phyloP scores from a whole-genome alignment of 192 early-diverging fungal species.

The Gaertneriomyces sp. region DNA sequence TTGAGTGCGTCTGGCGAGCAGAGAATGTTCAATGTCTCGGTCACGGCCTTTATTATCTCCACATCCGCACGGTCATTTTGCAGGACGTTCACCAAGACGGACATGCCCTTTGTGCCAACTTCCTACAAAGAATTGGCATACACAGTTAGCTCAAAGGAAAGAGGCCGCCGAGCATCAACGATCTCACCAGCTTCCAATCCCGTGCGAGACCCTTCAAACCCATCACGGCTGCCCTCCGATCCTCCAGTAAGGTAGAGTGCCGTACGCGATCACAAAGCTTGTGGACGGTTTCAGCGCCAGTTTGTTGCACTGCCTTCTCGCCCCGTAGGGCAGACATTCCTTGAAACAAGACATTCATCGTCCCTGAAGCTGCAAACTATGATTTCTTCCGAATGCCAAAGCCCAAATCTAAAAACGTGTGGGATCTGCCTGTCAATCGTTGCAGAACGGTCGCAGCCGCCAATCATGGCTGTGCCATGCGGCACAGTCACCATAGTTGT shows the following conservation, averaged over 20 bases:
- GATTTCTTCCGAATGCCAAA: too few relatives aligned
- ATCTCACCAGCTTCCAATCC: conserved; percentile 70
- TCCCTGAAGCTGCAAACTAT: too few relatives aligned
- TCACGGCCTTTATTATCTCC: conserved; percentile 76
- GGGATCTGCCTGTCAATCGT: too few relatives aligned
- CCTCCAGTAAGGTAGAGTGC: conserved; percentile 84
- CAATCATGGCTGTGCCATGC: too few relatives aligned
- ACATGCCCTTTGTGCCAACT: conserved; percentile 76
- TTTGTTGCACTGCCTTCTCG: conserved; percentile 60
- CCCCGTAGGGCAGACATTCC: conserved; percentile 63
- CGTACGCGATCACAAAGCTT: conserved; percentile 77
- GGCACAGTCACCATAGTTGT: too few relatives aligned
- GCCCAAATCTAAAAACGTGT: too few relatives aligned
- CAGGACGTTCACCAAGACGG: conserved; percentile 70
- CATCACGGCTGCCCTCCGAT: conserved; percentile 80
- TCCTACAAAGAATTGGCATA: conserved; percentile 50
- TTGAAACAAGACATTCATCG: conserved; percentile 58
- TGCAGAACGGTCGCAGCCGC: too few relatives aligned
- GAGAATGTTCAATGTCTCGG: conserved; percentile 84
- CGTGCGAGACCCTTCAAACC: conserved; percentile 80
- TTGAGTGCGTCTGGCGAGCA: conserved; percentile 38
- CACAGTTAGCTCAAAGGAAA: conserved; percentile 14
- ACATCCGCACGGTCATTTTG: conserved; percentile 79
- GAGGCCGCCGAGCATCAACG: neutral
- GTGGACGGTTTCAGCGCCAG: conserved; percentile 73